These are phyloP conservation scores for Phytopythium litorale DNA, from an alignment of 352 stramenopile genomes.

Conservation along the genomic window DNA sequence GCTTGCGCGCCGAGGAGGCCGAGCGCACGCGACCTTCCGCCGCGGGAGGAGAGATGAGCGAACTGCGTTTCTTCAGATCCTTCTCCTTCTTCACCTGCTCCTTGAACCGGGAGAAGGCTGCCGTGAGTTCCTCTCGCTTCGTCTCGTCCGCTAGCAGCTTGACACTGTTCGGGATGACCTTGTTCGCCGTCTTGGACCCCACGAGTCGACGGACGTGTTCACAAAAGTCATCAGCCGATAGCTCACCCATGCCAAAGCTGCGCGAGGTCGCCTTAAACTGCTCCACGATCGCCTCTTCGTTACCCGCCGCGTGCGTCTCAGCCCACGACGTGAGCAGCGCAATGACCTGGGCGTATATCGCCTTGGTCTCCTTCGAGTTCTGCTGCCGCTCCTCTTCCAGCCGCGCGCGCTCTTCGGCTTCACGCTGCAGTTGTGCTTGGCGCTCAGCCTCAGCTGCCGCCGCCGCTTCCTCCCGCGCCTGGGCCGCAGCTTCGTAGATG, in stretches of 20 bases:
- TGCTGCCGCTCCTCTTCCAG: slow-evolving; percentile 49
- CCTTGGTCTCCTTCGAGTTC: slow-evolving; percentile 52
- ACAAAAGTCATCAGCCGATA: slow-evolving; percentile 73
- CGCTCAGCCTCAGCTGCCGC: slow-evolving; percentile 45
- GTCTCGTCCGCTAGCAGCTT: slow-evolving; percentile 55
- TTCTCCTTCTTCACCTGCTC: slow-evolving; percentile 72
- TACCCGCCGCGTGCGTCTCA: slow-evolving; percentile 42
- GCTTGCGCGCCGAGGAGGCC: slow-evolving; percentile 35
- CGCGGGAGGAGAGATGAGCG: slow-evolving; percentile 22
- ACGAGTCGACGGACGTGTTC: slow-evolving; percentile 57
- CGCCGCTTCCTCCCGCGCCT: slow-evolving; percentile 37
- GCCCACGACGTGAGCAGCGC: slow-evolving; percentile 58
- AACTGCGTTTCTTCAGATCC: slow-evolving; percentile 62
- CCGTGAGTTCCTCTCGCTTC: slow-evolving; percentile 49
- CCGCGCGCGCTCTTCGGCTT: slow-evolving; percentile 52
- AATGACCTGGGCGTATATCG: slow-evolving; percentile 65
- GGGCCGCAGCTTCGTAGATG: slow-evolving; percentile 65
- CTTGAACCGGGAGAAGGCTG: slow-evolving; percentile 62
- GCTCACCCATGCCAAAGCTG: slow-evolving; percentile 58
- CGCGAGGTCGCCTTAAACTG: slow-evolving; percentile 58
- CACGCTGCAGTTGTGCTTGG: slow-evolving; percentile 31
- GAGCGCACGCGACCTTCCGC: slow-evolving; percentile 24
- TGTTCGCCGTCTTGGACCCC: slow-evolving; percentile 66
- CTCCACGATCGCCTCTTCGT: slow-evolving; percentile 45
- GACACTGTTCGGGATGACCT: slow-evolving; percentile 71